These are phyloP conservation scores for Capsicum baccatum DNA, from an alignment of 257 asterid species.

Conservation along the genomic window DNA sequence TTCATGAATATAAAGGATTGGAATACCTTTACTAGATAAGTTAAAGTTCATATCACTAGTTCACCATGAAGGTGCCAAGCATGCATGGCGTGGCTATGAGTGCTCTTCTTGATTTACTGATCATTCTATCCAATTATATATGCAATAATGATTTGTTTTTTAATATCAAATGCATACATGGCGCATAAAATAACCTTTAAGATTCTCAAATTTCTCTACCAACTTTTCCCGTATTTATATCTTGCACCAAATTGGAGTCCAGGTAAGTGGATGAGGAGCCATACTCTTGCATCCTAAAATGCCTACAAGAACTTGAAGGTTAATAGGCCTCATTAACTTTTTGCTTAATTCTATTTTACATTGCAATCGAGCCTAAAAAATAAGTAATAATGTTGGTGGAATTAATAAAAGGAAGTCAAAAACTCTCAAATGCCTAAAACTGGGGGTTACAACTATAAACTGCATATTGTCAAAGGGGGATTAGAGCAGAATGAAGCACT, in stretches of 20 bases:
- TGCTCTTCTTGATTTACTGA: slow-evolving; percentile 19
- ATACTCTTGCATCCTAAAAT: too few relatives aligned
- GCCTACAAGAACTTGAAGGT: neutral
- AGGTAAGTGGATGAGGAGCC: too few relatives aligned
- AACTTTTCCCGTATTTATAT: too few relatives aligned
- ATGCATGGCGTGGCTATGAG: neutral
- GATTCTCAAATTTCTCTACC: neutral
- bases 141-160: neutral
- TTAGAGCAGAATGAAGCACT: neutral
- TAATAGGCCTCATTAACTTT: neutral
- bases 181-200: slow-evolving; percentile 2
- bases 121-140: neutral
- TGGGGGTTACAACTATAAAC: neutral
- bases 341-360: neutral
- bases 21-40: neutral
- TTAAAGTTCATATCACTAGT: neutral
- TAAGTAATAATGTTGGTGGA: neutral
- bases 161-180: slow-evolving; percentile 3
- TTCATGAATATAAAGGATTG: slow-evolving; percentile 18
- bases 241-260: too few relatives aligned
- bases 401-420: neutral
- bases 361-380: neutral
- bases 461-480: neutral
- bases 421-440: neutral
- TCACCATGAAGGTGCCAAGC: slow-evolving; percentile 12